Conservation (phyloP, 1,284 basidiomycete species). For the Pseudozyma tsukubaensis region DNA sequence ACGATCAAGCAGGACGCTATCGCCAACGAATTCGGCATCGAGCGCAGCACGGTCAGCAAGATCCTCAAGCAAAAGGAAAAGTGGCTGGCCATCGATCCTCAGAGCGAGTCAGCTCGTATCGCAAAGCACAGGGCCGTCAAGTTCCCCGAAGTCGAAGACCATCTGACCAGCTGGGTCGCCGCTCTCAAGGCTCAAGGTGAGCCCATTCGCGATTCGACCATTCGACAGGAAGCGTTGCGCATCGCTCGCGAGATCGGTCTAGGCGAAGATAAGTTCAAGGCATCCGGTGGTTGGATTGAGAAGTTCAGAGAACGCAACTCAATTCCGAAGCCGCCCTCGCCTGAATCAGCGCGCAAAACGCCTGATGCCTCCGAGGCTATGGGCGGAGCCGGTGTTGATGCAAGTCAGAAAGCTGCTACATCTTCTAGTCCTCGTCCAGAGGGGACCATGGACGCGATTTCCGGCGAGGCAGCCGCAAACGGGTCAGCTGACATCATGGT, state of each 20-base stretch:
- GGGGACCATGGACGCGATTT: background rate
- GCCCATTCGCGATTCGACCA: slow-evolving; percentile 77
- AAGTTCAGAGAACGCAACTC: slow-evolving; percentile 86
- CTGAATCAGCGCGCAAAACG: background rate
- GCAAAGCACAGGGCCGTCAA: slow-evolving; percentile 61
- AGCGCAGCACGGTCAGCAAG: slow-evolving; percentile 92
- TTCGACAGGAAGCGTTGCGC: slow-evolving; percentile 79
- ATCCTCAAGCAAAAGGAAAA: slow-evolving; percentile 84
- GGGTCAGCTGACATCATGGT: background rate
- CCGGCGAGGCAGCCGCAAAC: background rate
- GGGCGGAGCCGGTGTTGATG: background rate
- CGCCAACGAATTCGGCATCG: slow-evolving; percentile 76
- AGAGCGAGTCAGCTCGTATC: slow-evolving; percentile 42
- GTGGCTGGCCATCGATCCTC: slow-evolving; percentile 77
- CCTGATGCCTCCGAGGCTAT: slow-evolving; percentile 1
- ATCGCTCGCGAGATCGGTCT: slow-evolving; percentile 75
- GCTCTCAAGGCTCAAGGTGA: slow-evolving; percentile 73
- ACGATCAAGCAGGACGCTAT: slow-evolving; percentile 47
- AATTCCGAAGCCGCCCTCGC: slow-evolving; percentile 72
- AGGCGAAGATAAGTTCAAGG: slow-evolving; percentile 83
- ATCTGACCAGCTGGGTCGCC: slow-evolving; percentile 76
- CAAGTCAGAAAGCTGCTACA: background rate
- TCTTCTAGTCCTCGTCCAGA: slow-evolving; percentile 1
- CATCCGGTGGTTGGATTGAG: slow-evolving; percentile 88
- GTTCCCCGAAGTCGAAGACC: slow-evolving; percentile 80